phyloP scores from a whole-genome alignment of 139 green algal species.

The Penium margaritaceum region DNA sequence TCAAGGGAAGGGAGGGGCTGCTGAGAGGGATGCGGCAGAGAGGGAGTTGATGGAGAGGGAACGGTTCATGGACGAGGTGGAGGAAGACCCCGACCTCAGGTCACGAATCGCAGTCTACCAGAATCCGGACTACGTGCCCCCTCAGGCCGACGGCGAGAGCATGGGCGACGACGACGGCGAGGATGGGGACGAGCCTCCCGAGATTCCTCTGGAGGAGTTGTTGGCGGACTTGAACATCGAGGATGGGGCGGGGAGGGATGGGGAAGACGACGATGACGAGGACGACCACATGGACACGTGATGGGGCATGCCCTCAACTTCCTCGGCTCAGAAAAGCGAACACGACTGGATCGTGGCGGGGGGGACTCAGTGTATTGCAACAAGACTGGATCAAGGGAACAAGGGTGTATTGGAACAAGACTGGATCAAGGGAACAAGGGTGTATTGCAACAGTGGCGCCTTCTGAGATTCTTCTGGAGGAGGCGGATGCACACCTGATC shows the following conservation, averaged over 20 bases:
- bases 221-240: constrained; percentile 68
- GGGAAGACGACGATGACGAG: constrained; percentile 32
- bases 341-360: too few relatives aligned
- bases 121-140: constrained; percentile 29
- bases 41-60: constrained; percentile 62
- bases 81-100: constrained; percentile 73
- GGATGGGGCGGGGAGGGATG: background rate
- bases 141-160: background rate
- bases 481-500: too few relatives aligned
- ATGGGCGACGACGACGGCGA: constrained; percentile 43
- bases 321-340: too few relatives aligned
- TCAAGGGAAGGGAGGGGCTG: too few relatives aligned
- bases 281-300: constrained; percentile 27
- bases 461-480: too few relatives aligned
- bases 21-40: constrained; percentile 44
- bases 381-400: background rate
- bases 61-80: constrained; percentile 76
- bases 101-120: constrained; percentile 44
- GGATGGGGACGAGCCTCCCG: constrained; percentile 52
- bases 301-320: background rate
- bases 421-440: background rate
- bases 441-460: too few relatives aligned
- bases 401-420: background rate
- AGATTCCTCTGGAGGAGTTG: constrained; percentile 89
- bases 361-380: too few relatives aligned